Percentiles rank a stretch among this genome's conserved stretches.
Evolutionary conservation across 257 asterid species (phyloP).

Genomic region (Vinca minor): DNA sequence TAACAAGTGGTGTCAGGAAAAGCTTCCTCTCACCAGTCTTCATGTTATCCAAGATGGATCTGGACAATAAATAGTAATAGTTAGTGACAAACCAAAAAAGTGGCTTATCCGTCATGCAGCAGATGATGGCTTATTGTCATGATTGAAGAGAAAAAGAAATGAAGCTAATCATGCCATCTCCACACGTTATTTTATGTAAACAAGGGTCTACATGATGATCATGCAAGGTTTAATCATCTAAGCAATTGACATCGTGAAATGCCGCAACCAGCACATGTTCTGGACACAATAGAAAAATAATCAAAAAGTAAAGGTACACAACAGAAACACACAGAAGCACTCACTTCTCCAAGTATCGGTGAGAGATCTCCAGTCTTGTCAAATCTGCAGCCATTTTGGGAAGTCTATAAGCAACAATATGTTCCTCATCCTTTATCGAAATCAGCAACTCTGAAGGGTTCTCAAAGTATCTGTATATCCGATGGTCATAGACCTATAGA

Average conservation of each 20-base stretch:
- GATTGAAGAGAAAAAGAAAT: not conserved
- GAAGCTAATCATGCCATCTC: not conserved
- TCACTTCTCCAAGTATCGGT: conserved; percentile 63
- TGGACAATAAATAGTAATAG: conserved; percentile 25
- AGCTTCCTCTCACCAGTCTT: conserved; percentile 60
- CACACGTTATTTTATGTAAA: not conserved
- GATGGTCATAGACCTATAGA: conserved; percentile 73
- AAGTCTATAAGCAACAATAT: conserved; percentile 86
- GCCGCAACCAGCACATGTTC: not conserved
- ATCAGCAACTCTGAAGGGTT: conserved; percentile 62
- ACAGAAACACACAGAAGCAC: conserved; percentile 25
- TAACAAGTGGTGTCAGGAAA: conserved; percentile 78
- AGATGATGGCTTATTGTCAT: too few species aligned
- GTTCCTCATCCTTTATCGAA: conserved; percentile 77
- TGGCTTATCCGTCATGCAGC: not conserved
- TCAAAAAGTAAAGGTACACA: not conserved
- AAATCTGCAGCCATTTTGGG: conserved; percentile 44
- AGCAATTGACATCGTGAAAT: not conserved
- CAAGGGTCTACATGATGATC: not conserved
- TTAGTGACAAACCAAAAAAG: not conserved
- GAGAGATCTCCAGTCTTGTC: conserved; percentile 71
- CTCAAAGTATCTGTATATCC: conserved; percentile 67
- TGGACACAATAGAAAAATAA: too few species aligned
- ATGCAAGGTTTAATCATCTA: not conserved
- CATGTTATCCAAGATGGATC: conserved; percentile 24